Conservation (phyloP, 345 rosid genomes). For the Heritiera littoralis region DNA sequence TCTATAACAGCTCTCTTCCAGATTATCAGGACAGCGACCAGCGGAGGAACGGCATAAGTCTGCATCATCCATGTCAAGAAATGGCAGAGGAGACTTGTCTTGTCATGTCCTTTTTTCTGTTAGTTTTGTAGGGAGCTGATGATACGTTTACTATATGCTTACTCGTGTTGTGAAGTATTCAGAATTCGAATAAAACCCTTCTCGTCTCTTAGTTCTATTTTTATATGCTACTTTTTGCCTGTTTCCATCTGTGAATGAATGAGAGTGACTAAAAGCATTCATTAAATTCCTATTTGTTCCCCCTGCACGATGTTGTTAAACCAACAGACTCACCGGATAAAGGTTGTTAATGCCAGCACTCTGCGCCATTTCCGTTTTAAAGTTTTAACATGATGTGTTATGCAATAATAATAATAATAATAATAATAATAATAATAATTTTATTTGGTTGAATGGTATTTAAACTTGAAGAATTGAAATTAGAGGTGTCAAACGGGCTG, state of each 20-base stretch:
- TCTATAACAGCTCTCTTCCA: conserved; percentile 82
- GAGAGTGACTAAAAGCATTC: conserved; percentile 3
- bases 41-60: conserved; percentile 61
- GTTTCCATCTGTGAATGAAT: conserved; percentile 2
- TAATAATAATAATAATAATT: too few species aligned
- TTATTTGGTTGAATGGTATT: too few species aligned
- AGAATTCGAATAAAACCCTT: conserved; percentile 20
- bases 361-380: neutral
- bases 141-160: conserved; percentile 18
- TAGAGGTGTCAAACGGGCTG: too few species aligned
- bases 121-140: conserved; percentile 26
- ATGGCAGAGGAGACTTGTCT: conserved; percentile 17
- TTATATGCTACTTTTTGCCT: neutral
- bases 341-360: neutral
- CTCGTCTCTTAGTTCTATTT: neutral
- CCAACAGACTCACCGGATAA: neutral
- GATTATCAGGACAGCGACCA: conserved; percentile 88
- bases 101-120: conserved; percentile 9
- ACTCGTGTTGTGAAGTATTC: conserved; percentile 16
- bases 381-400: neutral
- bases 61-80: neutral
- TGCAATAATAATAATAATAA: too few species aligned
- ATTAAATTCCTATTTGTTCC: neutral
- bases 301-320: neutral
- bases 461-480: too few species aligned